Conservation (phyloP, 2,329 filamentous ascomycete genomes). For the Aspergillus hortae region DNA sequence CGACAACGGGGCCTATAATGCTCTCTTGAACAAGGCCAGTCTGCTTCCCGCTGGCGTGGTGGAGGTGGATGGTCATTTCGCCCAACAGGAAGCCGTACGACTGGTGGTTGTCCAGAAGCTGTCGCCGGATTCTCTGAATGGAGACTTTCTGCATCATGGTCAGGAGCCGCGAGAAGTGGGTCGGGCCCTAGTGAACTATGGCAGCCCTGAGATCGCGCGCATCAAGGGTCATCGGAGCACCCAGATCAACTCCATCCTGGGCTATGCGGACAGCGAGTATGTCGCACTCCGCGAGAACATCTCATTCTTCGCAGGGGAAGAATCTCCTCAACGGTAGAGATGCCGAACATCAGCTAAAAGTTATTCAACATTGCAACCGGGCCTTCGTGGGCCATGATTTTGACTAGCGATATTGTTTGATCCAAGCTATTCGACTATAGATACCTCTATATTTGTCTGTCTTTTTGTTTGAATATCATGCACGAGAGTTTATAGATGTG, state of each 20-base stretch:
- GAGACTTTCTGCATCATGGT: conserved; percentile 36
- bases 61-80: conserved; percentile 82
- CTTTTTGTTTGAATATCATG: not conserved
- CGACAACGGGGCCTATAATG: conserved; percentile 80
- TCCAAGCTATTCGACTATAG: too few relatives aligned
- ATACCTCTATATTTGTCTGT: not conserved
- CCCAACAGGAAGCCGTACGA: conserved; percentile 87
- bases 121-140: conserved; percentile 38
- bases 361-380: not conserved
- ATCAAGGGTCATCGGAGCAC: conserved; percentile 82
- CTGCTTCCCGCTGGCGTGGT: conserved; percentile 88
- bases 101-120: conserved; percentile 72
- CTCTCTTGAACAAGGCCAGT: conserved; percentile 77
- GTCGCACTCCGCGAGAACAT: conserved; percentile 86
- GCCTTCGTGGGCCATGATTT: not conserved
- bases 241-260: conserved; percentile 75
- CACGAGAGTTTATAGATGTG: not conserved
- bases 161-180: conserved; percentile 68
- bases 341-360: not conserved
- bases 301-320: conserved; percentile 58
- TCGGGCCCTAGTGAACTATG: conserved; percentile 87
- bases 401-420: too few relatives aligned
- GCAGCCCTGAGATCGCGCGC: conserved; percentile 73
- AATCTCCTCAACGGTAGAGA: conserved; percentile 5
- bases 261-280: conserved; percentile 93